Percentiles rank a stretch among this genome's conserved stretches.
These are phyloP conservation scores for Malus hybrid DNA, from an alignment of 331 rosid species.

Conservation along the genomic window DNA sequence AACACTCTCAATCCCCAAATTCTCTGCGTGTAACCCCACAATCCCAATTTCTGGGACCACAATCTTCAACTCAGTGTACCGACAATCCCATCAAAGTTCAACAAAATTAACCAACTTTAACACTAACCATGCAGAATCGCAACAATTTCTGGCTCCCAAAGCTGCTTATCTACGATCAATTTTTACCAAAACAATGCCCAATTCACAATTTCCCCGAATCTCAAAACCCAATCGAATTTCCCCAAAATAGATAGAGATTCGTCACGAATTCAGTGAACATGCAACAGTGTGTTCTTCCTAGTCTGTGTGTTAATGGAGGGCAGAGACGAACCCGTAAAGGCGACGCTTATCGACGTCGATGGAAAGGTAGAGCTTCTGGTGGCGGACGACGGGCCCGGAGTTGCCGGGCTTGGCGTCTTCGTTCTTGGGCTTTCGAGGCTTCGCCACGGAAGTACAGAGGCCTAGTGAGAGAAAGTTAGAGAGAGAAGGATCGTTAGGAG, in stretches of 20 bases:
- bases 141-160: not conserved
- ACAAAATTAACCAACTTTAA: not conserved
- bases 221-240: not conserved
- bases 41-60: slow-evolving; percentile 88
- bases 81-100: slow-evolving; percentile 1
- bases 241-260: not conserved
- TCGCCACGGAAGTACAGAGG: slow-evolving; percentile 49
- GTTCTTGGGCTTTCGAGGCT: slow-evolving; percentile 88
- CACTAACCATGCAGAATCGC: not conserved
- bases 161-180: not conserved
- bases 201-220: not conserved
- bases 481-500: not conserved
- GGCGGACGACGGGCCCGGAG: slow-evolving; percentile 73
- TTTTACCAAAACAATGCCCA: not conserved
- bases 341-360: slow-evolving; percentile 59
- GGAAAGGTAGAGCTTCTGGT: slow-evolving; percentile 89
- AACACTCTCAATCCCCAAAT: slow-evolving; percentile 71
- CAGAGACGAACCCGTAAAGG: slow-evolving; percentile 62
- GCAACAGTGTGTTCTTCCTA: not conserved
- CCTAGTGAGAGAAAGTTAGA: not conserved
- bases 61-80: slow-evolving; percentile 84
- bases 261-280: not conserved
- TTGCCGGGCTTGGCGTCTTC: slow-evolving; percentile 75
- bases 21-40: slow-evolving; percentile 89
- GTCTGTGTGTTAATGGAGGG: not conserved